Evolutionary conservation across 177 flowering plant genomes (phyloP).

Genomic region (Vitis hybrid): DNA sequence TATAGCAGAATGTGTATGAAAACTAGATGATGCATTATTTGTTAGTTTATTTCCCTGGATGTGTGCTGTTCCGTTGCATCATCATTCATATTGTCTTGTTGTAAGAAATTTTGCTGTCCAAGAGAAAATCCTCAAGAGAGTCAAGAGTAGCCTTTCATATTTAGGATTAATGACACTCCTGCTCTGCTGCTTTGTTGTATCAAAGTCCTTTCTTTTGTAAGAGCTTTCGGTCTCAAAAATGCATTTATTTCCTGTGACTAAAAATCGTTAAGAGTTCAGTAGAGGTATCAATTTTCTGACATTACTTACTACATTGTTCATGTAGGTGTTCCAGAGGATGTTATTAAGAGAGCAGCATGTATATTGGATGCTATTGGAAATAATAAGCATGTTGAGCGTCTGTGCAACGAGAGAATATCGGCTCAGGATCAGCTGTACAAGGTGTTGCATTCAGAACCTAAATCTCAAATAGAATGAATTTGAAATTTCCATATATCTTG

Average conservation of each 20-base stretch:
- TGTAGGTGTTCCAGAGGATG: constrained; percentile 73
- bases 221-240: not conserved
- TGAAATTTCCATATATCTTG: not conserved
- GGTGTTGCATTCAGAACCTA: constrained; percentile 35
- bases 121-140: too few species aligned
- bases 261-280: too few species aligned
- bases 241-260: not conserved
- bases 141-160: too few species aligned
- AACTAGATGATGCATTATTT: too few species aligned
- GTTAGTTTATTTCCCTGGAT: too few species aligned
- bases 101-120: not conserved
- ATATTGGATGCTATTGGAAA: constrained; percentile 43
- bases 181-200: not conserved
- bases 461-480: not conserved
- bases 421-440: constrained; percentile 65
- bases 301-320: not conserved
- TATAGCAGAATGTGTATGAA: too few species aligned
- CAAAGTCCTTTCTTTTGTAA: not conserved
- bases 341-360: constrained; percentile 67
- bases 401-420: constrained; percentile 41
- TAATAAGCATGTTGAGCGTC: constrained; percentile 46
- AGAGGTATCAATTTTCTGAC: not conserved
- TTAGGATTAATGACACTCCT: not conserved
- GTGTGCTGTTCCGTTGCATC: not conserved
- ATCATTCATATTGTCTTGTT: not conserved